phyloP scores from a whole-genome alignment of 2,329 filamentous ascomycete genomes.

The Sclerotinia glacialis region DNA sequence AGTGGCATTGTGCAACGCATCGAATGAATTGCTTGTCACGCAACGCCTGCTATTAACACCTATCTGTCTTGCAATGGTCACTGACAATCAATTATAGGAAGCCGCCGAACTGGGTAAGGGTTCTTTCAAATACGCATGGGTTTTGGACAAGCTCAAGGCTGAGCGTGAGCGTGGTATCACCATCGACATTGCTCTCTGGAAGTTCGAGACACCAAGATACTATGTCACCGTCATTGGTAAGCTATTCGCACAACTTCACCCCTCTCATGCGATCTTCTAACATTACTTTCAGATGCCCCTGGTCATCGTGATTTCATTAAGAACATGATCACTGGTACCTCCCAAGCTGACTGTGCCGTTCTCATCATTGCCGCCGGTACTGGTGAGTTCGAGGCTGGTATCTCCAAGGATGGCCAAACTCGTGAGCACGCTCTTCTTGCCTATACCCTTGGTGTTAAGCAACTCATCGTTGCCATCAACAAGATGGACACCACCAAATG shows the following conservation, averaged over 20 bases:
- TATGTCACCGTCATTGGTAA: slow-evolving; percentile 95
- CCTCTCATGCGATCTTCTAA: slow-evolving; percentile 13
- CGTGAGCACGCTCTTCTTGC: slow-evolving; percentile 99
- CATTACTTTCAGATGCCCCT: slow-evolving; percentile 69
- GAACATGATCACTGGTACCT: slow-evolving; percentile 99
- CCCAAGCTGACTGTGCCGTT: slow-evolving; percentile 99
- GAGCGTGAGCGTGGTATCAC: slow-evolving; percentile 99
- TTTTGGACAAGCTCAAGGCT: slow-evolving; percentile 99
- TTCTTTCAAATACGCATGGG: slow-evolving; percentile 99
- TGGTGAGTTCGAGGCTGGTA: slow-evolving; percentile 99
- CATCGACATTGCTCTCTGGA: slow-evolving; percentile 99
- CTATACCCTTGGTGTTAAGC: slow-evolving; percentile 99
- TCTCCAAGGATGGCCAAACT: slow-evolving; percentile 99
- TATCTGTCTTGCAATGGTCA: background rate
- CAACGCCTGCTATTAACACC: slow-evolving; percentile 16
- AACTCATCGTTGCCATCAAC: slow-evolving; percentile 99
- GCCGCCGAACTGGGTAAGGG: slow-evolving; percentile 99
- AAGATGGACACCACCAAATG: slow-evolving; percentile 99
- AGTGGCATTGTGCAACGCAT: background rate
- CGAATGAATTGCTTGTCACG: background rate
- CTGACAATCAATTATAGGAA: slow-evolving; percentile 61
- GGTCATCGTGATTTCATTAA: slow-evolving; percentile 99
- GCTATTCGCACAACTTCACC: slow-evolving; percentile 38
- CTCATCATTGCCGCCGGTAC: slow-evolving; percentile 99
- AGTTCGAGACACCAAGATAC: slow-evolving; percentile 99